phyloP scores from a whole-genome alignment of 768 basidiomycete species.

The Kondoa malvinella region DNA sequence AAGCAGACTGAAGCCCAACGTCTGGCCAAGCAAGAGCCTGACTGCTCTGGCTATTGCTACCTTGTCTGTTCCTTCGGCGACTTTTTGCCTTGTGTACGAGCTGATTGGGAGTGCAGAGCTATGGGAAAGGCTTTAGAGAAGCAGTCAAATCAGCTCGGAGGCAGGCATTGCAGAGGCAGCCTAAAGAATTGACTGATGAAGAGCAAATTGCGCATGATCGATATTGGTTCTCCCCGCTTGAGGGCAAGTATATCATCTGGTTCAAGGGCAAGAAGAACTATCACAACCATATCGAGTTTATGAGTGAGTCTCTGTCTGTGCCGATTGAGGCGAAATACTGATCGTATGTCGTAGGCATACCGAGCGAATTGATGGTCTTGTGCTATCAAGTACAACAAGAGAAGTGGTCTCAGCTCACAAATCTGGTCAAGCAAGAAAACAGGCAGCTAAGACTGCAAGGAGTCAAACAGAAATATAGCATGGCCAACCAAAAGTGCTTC shows the following conservation, averaged over 20 bases:
- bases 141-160: not conserved
- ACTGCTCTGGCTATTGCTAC: not conserved
- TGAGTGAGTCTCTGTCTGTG: not conserved
- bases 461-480: not conserved
- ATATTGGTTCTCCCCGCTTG: not conserved
- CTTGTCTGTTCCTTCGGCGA: not conserved
- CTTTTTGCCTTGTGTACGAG: not conserved
- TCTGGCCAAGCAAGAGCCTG: not conserved
- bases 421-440: not conserved
- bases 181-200: not conserved
- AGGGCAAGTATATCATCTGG: not conserved
- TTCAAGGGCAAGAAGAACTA: not conserved
- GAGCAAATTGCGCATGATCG: not conserved
- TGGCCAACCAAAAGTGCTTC: not conserved
- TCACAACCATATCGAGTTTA: not conserved
- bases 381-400: not conserved
- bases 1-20: not conserved
- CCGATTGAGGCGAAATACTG: too few relatives aligned
- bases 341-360: too few relatives aligned
- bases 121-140: not conserved
- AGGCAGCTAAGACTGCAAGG: not conserved
- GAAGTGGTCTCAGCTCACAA: not conserved
- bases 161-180: not conserved
- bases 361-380: not conserved
- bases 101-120: not conserved